A percentile compares a stretch with the other conserved stretches of the same genome.
Evolutionary conservation across 768 basidiomycete species (phyloP).

Genomic region (Boletus huronensis): DNA sequence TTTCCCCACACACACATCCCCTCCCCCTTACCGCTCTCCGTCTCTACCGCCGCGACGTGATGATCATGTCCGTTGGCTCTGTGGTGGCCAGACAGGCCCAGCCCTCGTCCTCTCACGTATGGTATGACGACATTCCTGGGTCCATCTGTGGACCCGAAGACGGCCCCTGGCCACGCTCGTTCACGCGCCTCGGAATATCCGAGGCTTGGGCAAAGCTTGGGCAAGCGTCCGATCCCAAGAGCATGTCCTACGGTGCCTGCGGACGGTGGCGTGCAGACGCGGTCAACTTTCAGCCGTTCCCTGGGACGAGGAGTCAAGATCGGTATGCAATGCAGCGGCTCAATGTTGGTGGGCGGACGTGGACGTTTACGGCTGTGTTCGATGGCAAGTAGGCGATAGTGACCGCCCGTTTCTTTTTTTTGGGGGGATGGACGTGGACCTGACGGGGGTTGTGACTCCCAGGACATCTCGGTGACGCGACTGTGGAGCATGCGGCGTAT

Average conservation of each 20-base stretch:
- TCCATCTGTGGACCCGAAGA: slow-evolving; percentile 61
- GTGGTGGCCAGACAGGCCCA: slow-evolving; percentile 11
- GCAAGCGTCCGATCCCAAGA: slow-evolving; percentile 50
- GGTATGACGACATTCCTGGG: slow-evolving; percentile 60
- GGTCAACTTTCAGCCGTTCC: slow-evolving; percentile 66
- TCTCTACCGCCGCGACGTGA: slow-evolving; percentile 5
- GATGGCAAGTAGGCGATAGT: slow-evolving; percentile 47
- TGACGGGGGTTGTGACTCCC: slow-evolving; percentile 3
- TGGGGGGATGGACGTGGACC: background rate
- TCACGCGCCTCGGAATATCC: slow-evolving; percentile 46
- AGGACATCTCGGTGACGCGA: slow-evolving; percentile 70
- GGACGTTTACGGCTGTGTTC: slow-evolving; percentile 69
- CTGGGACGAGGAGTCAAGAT: slow-evolving; percentile 54
- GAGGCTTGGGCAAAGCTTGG: slow-evolving; percentile 53
- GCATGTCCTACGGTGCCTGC: slow-evolving; percentile 34
- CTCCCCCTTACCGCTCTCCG: background rate
- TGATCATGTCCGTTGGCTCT: slow-evolving; percentile 19
- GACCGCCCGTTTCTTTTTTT: background rate
- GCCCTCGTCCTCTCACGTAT: slow-evolving; percentile 38
- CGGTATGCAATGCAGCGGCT: slow-evolving; percentile 58
- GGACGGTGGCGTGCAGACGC: slow-evolving; percentile 49
- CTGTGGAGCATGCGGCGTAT: slow-evolving; percentile 64
- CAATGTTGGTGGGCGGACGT: slow-evolving; percentile 51
- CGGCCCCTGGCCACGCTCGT: slow-evolving; percentile 61
- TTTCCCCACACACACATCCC: slow-evolving; percentile 6